Evolutionary conservation across 139 green algal species (phyloP).

Genomic region (Picochlorum sp.): DNA sequence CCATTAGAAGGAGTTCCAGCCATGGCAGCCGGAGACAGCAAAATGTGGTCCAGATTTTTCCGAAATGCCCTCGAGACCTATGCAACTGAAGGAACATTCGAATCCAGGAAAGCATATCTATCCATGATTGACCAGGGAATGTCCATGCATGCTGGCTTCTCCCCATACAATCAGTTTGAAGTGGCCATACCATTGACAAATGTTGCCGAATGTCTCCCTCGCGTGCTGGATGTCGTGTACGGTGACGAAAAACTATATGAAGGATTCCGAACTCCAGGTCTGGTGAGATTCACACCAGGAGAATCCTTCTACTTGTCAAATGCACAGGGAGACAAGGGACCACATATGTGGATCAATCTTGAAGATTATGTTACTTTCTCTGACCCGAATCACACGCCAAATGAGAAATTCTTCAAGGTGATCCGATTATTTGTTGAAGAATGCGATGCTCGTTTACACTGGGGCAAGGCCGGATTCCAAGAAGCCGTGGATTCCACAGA

Average conservation of each 20-base stretch:
- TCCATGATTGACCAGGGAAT: slow-evolving; percentile 15
- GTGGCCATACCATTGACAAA: slow-evolving; percentile 29
- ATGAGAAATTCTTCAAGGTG: slow-evolving; percentile 17
- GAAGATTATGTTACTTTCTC: slow-evolving; percentile 52
- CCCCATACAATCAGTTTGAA: slow-evolving; percentile 39
- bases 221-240: slow-evolving; percentile 37
- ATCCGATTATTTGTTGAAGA: slow-evolving; percentile 30
- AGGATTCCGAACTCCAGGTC: slow-evolving; percentile 39
- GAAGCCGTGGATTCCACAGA: slow-evolving; percentile 12
- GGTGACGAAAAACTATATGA: slow-evolving; percentile 14
- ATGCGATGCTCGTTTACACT: slow-evolving; percentile 69
- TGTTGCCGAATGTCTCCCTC: slow-evolving; percentile 29
- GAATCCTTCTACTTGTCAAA: slow-evolving; percentile 55
- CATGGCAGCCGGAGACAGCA: neutral
- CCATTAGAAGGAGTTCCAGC: neutral
- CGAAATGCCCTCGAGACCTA: neutral
- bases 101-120: slow-evolving; percentile 3
- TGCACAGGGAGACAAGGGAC: slow-evolving; percentile 28
- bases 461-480: slow-evolving; percentile 59
- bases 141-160: slow-evolving; percentile 6
- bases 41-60: slow-evolving; percentile 2
- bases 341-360: slow-evolving; percentile 70
- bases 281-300: slow-evolving; percentile 44
- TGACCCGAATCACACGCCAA: slow-evolving; percentile 6
- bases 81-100: neutral